Evolutionary conservation across 345 rosid genomes (phyloP), one percentile per base, ranked within the genome.

Genomic region (Eucalyptus regnans): DNA sequence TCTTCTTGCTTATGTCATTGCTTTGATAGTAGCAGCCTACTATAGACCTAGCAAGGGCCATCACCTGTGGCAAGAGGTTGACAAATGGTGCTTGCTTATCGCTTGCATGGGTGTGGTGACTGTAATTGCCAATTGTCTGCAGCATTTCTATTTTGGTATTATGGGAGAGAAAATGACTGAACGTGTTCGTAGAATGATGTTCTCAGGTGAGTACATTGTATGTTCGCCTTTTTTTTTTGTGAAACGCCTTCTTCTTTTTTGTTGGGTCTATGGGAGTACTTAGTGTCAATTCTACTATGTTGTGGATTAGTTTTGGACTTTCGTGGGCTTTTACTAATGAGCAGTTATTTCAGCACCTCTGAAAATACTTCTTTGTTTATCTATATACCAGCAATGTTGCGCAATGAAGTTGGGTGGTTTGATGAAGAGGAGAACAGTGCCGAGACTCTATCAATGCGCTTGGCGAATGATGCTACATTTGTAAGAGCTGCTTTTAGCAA

Each of bases 161-260:
- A 98, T 98, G 99, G 99, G 99, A 89, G 99, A 98, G 94, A 97
- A 98, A 90, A 97, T 98, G 99, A 98, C 99, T 9, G 99, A 97
- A 89, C 94, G 99, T 88, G 99, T 98, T 17, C 96, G 99, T 86
- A 91, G 99, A 90, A 98, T 98, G 99, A 98, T 98, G 99, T 98
- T 98, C 93, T 97, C 99, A 94, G 99, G 99, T 97, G 91, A 89
- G 83, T 76, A 37, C 27, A 18, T 9, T 76, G 48, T 64, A 76
- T 18, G 6, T 56, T 56, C 3, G 12, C 62, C 12, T 41, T 10
- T 7, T 17, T 29, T 27, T 80, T 50, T 20, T 18, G 22, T 51
- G 54, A 51, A 51, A 16, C 5, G 2, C 27, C 5, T 33, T 2
- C 37, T 6, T 16, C 5, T 60, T 31, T 50, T 13, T 37, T 31